A percentile compares a stretch with the other conserved stretches of the same genome.
These are phyloP conservation scores for Selaginella moellendorffii DNA, from an alignment of 75 land plant species.

Conservation along the genomic window DNA sequence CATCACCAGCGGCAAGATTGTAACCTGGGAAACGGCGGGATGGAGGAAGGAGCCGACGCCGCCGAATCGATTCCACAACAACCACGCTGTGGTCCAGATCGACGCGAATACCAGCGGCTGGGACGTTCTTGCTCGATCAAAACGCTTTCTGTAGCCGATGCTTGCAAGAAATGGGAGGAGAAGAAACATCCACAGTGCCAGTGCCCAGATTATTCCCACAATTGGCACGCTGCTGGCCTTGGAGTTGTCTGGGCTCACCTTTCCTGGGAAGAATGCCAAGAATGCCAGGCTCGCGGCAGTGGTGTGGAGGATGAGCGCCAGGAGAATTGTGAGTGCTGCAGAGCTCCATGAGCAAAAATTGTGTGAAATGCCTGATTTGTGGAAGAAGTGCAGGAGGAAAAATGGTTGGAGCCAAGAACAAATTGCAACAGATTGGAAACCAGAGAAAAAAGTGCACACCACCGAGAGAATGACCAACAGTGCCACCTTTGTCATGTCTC, in stretches of 20 bases:
- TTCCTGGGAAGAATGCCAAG: conserved; percentile 8
- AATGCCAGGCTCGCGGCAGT: conserved; percentile 1
- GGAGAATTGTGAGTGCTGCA: not conserved
- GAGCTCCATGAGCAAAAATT: not conserved
- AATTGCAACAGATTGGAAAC: conserved; percentile 7
- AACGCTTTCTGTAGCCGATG: not conserved
- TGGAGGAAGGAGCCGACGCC: not conserved
- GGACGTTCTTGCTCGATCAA: not conserved
- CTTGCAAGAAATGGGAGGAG: conserved; percentile 5
- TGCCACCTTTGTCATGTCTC: too few relatives aligned
- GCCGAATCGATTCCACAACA: not conserved
- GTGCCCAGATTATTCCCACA: conserved; percentile 1
- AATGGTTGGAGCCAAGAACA: conserved; percentile 9
- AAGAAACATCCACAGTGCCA: conserved; percentile 1
- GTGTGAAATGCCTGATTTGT: not conserved
- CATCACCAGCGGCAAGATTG: not conserved
- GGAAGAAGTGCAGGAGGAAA: conserved; percentile 9
- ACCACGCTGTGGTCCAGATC: conserved; percentile 10
- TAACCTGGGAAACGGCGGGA: conserved; percentile 7
- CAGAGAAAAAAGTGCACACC: conserved; percentile 1
- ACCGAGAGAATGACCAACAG: too few relatives aligned
- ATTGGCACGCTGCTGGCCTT: too few relatives aligned
- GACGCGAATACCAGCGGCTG: conserved; percentile 9
- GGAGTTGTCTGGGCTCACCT: too few relatives aligned
- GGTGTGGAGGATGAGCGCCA: conserved; percentile 1